These are phyloP conservation scores for Serendipita sp. DNA, from an alignment of 768 basidiomycete species.

Conservation along the genomic window DNA sequence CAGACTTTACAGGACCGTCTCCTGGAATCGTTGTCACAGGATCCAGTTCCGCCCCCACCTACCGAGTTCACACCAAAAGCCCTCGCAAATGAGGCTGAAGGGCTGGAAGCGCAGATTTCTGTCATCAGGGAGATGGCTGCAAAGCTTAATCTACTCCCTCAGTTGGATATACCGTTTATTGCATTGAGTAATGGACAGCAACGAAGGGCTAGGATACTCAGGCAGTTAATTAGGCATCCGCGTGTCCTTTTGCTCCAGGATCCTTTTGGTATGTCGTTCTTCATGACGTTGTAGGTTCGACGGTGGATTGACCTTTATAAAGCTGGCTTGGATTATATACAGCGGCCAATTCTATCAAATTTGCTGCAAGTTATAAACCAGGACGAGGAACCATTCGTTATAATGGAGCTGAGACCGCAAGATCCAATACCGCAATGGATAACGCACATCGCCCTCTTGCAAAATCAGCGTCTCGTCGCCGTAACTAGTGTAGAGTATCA, in stretches of 20 bases:
- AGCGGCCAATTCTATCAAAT: conserved; percentile 36
- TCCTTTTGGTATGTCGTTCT: conserved; percentile 50
- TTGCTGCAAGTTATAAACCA: conserved; percentile 40
- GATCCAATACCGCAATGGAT: conserved; percentile 60
- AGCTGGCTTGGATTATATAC: conserved; percentile 65
- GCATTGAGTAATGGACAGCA: conserved; percentile 89
- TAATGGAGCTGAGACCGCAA: conserved; percentile 51
- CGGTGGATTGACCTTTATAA: neutral
- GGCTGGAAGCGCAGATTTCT: neutral
- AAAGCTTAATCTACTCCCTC: conserved; percentile 35
- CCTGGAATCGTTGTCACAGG: conserved; percentile 17
- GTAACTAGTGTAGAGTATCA: neutral
- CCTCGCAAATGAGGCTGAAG: neutral
- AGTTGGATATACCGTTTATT: conserved; percentile 72
- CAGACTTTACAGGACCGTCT: conserved; percentile 59
- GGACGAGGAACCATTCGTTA: conserved; percentile 35
- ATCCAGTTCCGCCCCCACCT: neutral
- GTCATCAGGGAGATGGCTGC: conserved; percentile 38
- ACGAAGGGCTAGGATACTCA: conserved; percentile 64
- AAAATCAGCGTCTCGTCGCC: conserved; percentile 30
- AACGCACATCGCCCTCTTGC: conserved; percentile 44
- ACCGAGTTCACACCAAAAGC: neutral
- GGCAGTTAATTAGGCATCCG: conserved; percentile 53
- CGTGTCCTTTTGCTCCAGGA: conserved; percentile 78
- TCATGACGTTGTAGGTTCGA: too few relatives aligned